Base-by-base conservation (phyloP, 192 early-diverging fungal genomes). In the Backusella luteola region DNA sequence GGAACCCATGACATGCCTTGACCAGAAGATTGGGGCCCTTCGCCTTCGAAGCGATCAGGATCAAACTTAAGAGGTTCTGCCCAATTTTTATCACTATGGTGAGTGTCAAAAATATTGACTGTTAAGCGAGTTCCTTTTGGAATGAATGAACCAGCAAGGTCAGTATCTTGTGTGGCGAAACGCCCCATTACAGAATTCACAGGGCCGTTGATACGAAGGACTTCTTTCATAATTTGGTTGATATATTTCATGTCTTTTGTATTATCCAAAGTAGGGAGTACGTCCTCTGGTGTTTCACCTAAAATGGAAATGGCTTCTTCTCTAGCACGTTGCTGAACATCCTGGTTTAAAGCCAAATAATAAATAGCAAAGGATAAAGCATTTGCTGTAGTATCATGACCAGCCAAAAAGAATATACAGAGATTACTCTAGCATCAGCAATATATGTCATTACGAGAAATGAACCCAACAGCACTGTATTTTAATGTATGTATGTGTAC, bases 331-430 rank as follows among this genome's bases (percentile, higher is more conserved):
- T 82, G 59, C 79, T 91, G 90, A 49, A 89, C 81, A 9, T 89
- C 76, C 49, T 68, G 73, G 12, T 89, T 78, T 38, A 73, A 73
- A 6, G 89, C 86, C n/a, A 90, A 80, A 67, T 85, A 81, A 59
- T 84, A 84, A 38, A 89, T 76, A 34, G 84, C 42, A 68, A 81
- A 81, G 3, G 87, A 78, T 41, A 91, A 80, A 46, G 88, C 79
- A 56, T 86, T 87, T 49, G 89, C 87, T 7, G 87, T 90, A 34
- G 86, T 90, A 49, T 90, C 88, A 39, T 88, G 84, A 38, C 87
- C 88, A 5, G 88, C 89, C 59, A 88, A 80, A 41, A 88, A 89
- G 78, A 90, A 89, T 59, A 87, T 79, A 53, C 68, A 76, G 4
- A 76, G 46, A 35, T 70, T 76, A 23, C 75, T 68, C 75, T 76